Evolutionary conservation across 2,329 filamentous ascomycete genomes (phyloP), one percentile per base, ranked within the genome.

Genomic region (Venturia aucupariae): DNA sequence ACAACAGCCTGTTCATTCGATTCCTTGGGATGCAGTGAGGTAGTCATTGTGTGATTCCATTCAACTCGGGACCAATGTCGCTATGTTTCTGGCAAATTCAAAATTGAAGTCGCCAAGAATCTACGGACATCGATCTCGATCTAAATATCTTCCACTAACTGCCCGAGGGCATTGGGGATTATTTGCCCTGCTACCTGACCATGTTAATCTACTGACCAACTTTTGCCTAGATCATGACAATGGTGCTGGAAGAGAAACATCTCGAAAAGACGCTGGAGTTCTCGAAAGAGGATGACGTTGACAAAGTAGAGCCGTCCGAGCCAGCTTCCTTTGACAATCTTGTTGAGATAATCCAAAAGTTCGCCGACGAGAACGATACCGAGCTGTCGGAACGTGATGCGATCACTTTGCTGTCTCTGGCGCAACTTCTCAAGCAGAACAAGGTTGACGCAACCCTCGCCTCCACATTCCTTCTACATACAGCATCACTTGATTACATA

Each of bases 151-250:
- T 11, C 22, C 27, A 22, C 46, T 27, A 15, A 13, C 27, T 13
- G 46, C 27, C 17, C 10, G 46, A 11, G 11, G 46, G 22, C 22
- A 51, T 41, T 41, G 39, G n/a, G n/a, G 39, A 41, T 41, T 17
- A 4, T 41, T 17, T 13, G 39, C 22, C 22, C 22, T 10, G 46
- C 22, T 51, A 2, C 10, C 5, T 22, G 46, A 17, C 8, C 24
- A 13, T 11, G 1, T 27, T 51, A 22, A 51, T 13, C 22, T 27
- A 1, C 46, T 51, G 22, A 8, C 51, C 35, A 35, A 57, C 30
- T 35, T 19, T 57, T 15, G 2, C 30, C 30, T n/a, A 79, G 71
- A 75, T 81, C 64, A 81, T 82, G 73, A 78, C 79, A 0, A 78
- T 79, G 73, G 77, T 82, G 35, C 69, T 82, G 8, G 79, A 79